Conservation (phyloP, 352 stramenopile genomes). For the Globisporangium rhizosaccharum region DNA sequence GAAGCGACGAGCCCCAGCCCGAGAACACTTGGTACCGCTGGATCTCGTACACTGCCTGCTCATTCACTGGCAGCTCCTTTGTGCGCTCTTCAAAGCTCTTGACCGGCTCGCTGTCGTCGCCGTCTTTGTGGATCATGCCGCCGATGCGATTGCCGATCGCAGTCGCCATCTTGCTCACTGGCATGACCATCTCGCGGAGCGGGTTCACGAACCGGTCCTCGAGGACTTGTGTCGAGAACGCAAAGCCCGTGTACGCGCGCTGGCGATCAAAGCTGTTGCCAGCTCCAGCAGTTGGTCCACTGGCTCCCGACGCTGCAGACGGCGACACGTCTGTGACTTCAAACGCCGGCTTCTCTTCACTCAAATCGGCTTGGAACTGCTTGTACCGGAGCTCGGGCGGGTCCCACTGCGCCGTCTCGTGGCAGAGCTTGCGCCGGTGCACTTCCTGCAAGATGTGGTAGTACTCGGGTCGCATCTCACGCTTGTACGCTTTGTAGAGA, state of each 20-base stretch:
- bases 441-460: slow-evolving; percentile 86
- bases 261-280: slow-evolving; percentile 18
- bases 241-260: slow-evolving; percentile 75
- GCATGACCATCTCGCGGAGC: slow-evolving; percentile 66
- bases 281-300: neutral
- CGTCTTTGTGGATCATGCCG: slow-evolving; percentile 27
- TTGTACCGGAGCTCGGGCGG: slow-evolving; percentile 62
- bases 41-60: slow-evolving; percentile 75
- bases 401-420: slow-evolving; percentile 50
- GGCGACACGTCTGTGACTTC: slow-evolving; percentile 34
- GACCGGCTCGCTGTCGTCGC: slow-evolving; percentile 21
- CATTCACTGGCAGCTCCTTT: slow-evolving; percentile 45
- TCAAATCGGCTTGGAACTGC: slow-evolving; percentile 66
- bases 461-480: slow-evolving; percentile 78
- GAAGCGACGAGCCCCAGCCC: slow-evolving; percentile 70
- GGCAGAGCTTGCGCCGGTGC: slow-evolving; percentile 35
- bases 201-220: slow-evolving; percentile 82
- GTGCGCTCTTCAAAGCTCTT: slow-evolving; percentile 67
- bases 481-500: slow-evolving; percentile 83
- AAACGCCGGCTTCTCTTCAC: slow-evolving; percentile 49
- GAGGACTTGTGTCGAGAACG: slow-evolving; percentile 72
- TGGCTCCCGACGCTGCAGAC: slow-evolving; percentile 5
- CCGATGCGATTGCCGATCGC: slow-evolving; percentile 26
- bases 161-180: slow-evolving; percentile 45
- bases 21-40: slow-evolving; percentile 83